A percentile compares a stretch with the other conserved stretches of the same genome.
phyloP scores from a whole-genome alignment of 306 rosid genomes.

The Cucurbita pepo region DNA sequence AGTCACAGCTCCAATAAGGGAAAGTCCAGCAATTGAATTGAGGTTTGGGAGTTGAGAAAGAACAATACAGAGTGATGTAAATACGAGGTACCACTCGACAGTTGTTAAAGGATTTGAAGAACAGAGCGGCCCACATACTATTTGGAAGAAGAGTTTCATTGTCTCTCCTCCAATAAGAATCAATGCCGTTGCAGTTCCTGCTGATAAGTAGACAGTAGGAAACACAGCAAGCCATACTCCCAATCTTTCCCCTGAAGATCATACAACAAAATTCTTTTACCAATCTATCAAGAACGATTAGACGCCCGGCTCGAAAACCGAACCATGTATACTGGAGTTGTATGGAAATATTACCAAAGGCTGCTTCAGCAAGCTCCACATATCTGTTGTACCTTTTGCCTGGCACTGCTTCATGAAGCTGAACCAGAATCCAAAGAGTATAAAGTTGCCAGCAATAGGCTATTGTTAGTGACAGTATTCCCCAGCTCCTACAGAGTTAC shows the following conservation, averaged over 20 bases:
- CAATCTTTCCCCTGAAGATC: slow-evolving; percentile 69
- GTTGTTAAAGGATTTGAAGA: slow-evolving; percentile 86
- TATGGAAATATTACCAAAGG: slow-evolving; percentile 52
- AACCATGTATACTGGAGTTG: not conserved
- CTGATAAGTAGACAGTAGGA: slow-evolving; percentile 89
- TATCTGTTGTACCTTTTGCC: slow-evolving; percentile 97
- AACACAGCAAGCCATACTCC: slow-evolving; percentile 97
- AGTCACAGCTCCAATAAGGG: slow-evolving; percentile 89
- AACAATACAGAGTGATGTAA: slow-evolving; percentile 81
- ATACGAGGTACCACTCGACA: slow-evolving; percentile 95
- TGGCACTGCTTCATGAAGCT: slow-evolving; percentile 96
- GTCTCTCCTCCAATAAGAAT: slow-evolving; percentile 97
- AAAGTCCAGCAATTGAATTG: slow-evolving; percentile 93
- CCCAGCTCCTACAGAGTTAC: slow-evolving; percentile 76
- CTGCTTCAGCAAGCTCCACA: slow-evolving; percentile 97
- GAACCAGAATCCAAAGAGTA: slow-evolving; percentile 92
- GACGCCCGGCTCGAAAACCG: not conserved
- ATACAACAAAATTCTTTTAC: not conserved
- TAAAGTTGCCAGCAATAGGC: slow-evolving; percentile 95
- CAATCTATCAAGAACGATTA: not conserved
- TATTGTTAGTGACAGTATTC: slow-evolving; percentile 71
- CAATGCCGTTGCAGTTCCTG: slow-evolving; percentile 96
- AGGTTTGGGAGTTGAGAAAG: slow-evolving; percentile 98
- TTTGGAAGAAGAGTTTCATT: slow-evolving; percentile 90
- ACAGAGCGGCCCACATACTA: slow-evolving; percentile 84